Evolutionary conservation across 164 flowering plant genomes (phyloP).

Genomic region (Stephania cephalantha): DNA sequence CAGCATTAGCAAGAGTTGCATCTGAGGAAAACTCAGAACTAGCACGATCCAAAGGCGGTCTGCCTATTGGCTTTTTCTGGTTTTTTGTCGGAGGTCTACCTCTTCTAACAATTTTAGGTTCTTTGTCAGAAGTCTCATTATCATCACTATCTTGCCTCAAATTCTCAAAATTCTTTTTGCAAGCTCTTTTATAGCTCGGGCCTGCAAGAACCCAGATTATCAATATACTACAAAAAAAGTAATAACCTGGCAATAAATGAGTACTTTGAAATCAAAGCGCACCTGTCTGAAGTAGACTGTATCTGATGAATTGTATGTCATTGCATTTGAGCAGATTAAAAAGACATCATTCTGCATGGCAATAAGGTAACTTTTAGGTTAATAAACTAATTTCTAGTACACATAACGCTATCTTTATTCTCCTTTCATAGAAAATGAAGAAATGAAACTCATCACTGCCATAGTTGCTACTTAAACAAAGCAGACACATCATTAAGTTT

Average conservation of each 20-base stretch:
- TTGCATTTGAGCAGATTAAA: slow-evolving; percentile 85
- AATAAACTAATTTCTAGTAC: neutral
- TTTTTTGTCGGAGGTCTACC: slow-evolving; percentile 62
- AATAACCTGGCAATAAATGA: neutral
- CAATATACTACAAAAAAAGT: neutral
- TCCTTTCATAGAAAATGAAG: neutral
- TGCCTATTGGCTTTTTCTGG: slow-evolving; percentile 34
- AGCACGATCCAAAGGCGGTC: slow-evolving; percentile 36
- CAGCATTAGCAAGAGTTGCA: slow-evolving; percentile 51
- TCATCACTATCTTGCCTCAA: slow-evolving; percentile 73
- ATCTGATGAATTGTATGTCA: slow-evolving; percentile 84
- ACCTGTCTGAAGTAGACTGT: slow-evolving; percentile 93
- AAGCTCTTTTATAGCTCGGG: slow-evolving; percentile 77
- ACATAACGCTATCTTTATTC: neutral
- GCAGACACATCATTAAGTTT: neutral
- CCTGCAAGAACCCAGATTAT: slow-evolving; percentile 36
- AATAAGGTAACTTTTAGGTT: neutral
- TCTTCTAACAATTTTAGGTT: slow-evolving; percentile 41
- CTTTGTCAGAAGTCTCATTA: slow-evolving; percentile 23
- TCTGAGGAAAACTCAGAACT: slow-evolving; percentile 47
- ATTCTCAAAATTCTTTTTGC: slow-evolving; percentile 82
- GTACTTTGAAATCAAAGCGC: neutral
- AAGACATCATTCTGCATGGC: slow-evolving; percentile 70
- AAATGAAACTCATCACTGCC: neutral
- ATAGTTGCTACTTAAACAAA: neutral